These are phyloP conservation scores for Fusarium nematophilum DNA, from an alignment of 2,329 filamentous ascomycete species.

Conservation along the genomic window DNA sequence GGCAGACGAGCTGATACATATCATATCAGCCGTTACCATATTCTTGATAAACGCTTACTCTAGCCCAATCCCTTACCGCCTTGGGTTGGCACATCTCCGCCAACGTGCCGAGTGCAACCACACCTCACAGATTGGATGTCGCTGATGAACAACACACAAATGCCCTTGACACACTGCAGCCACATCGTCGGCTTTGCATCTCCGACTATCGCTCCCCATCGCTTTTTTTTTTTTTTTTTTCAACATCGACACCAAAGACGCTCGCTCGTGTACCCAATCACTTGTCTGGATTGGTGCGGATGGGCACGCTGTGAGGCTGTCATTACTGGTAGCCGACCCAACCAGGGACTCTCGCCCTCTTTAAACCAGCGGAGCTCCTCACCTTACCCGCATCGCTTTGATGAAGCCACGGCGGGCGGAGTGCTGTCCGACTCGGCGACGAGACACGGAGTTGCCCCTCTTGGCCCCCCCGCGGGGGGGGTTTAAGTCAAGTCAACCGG, in stretches of 20 bases:
- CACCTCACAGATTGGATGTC: conserved; percentile 14
- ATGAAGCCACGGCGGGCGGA: conserved; percentile 21
- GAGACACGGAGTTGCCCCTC: conserved; percentile 34
- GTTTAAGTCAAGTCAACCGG: conserved; percentile 28
- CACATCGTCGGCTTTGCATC: conserved; percentile 4
- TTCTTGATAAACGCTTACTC: conserved; percentile 38
- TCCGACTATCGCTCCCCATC: conserved; percentile 28
- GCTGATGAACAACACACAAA: neutral
- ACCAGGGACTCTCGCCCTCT: conserved; percentile 15
- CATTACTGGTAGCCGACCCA: conserved; percentile 27
- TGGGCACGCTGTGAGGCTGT: conserved; percentile 8
- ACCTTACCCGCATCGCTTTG: conserved; percentile 22
- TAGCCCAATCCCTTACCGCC: conserved; percentile 26
- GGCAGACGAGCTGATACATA: conserved; percentile 21
- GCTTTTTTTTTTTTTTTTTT: conserved; percentile 1
- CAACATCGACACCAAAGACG: conserved; percentile 10
- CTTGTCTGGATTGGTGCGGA: conserved; percentile 36
- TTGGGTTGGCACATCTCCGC: conserved; percentile 24
- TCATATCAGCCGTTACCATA: conserved; percentile 34
- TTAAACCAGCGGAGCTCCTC: conserved; percentile 1
- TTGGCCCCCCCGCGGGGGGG: conserved; percentile 30
- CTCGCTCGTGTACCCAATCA: conserved; percentile 29
- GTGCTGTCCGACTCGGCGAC: conserved; percentile 33
- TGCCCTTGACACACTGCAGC: conserved; percentile 2
- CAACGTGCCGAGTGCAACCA: conserved; percentile 31